phyloP scores from a whole-genome alignment of 768 basidiomycete species.

The Calocybe cyanea region DNA sequence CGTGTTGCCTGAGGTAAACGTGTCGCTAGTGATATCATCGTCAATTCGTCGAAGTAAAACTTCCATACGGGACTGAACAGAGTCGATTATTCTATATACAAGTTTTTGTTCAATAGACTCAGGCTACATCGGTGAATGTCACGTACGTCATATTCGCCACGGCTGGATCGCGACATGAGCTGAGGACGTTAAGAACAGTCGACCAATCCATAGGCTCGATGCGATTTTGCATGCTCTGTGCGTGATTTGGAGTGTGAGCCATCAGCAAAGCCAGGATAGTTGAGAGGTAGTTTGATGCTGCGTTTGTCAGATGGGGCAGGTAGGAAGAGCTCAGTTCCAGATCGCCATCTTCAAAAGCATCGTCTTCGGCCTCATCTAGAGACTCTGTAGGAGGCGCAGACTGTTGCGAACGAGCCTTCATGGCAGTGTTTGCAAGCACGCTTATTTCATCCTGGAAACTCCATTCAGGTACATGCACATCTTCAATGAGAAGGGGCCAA shows the following conservation, averaged over 20 bases:
- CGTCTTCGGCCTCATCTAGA: background rate
- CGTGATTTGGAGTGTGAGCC: slow-evolving; percentile 49
- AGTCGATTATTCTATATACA: slow-evolving; percentile 17
- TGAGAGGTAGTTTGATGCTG: slow-evolving; percentile 43
- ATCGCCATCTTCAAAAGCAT: slow-evolving; percentile 15
- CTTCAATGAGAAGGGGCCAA: slow-evolving; percentile 66
- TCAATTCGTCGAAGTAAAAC: slow-evolving; percentile 5
- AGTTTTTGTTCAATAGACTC: slow-evolving; percentile 3
- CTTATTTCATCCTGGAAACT: slow-evolving; percentile 64
- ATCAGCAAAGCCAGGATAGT: slow-evolving; percentile 52
- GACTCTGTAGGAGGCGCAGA: slow-evolving; percentile 10
- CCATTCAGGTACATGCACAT: slow-evolving; percentile 69
- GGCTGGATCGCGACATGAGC: slow-evolving; percentile 33
- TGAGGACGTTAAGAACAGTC: slow-evolving; percentile 51
- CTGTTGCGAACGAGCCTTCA: slow-evolving; percentile 21
- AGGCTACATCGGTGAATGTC: background rate
- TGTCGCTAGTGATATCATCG: background rate
- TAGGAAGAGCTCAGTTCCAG: slow-evolving; percentile 25
- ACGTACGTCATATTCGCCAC: slow-evolving; percentile 35
- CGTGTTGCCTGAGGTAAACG: background rate
- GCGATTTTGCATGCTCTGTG: slow-evolving; percentile 63
- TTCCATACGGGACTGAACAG: slow-evolving; percentile 19
- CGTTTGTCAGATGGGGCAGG: slow-evolving; percentile 36
- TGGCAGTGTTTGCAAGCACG: slow-evolving; percentile 36
- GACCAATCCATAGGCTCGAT: slow-evolving; percentile 62